Evolutionary conservation across 1,139 yeast species (phyloP), one percentile per base, ranked within the genome.

Genomic region (Taiozyma sp.): DNA sequence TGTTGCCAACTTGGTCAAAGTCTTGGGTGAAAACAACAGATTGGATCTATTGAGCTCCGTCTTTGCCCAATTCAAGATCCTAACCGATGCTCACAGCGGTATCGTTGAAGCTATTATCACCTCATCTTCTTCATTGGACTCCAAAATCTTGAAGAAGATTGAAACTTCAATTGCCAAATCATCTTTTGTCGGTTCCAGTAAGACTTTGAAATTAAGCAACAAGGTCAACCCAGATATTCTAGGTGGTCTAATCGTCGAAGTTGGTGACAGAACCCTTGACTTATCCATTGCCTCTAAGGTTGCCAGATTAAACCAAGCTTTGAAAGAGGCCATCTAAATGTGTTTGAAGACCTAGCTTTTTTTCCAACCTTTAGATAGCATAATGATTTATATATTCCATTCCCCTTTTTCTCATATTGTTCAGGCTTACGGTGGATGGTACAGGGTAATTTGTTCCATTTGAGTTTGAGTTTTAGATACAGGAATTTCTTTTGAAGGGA

Each of bases 251-350:
- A 76, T 95, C 63, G 97, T 93, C 56, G 97, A 92, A 74, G 92
- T 93, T 65, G 97, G 95, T 69, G 99, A 93, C 78, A 89, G 87
- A 73, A 92, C 98, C 58, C 96, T 91, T 64, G 99, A 93, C 73
- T 81, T 93, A 71, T 87, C 96, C 55, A 83, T 93, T 64, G 79
- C 93, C 56, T 74, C 89, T 68, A 91, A 86, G 80, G 84, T 93
- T 69, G 79, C 87, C 70, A 89, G 82, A 76, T 85, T 92, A 75
- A 93, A 95, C 86, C 83, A 87, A 74, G 83, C 88, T 65, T 84
- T 93, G 71, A 78, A 81, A 65, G 97, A 91, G 75, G 78, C 96
- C 62, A 80, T 90, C 72, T 89, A 83, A 73, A 55, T 58, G 9
- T 13, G 23, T 9, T 45, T 45, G 38, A 6, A 19, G 23, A 28